These are phyloP conservation scores for Puccinellia tenuiflora DNA, from an alignment of 176 grass and related monocot species.

Conservation along the genomic window DNA sequence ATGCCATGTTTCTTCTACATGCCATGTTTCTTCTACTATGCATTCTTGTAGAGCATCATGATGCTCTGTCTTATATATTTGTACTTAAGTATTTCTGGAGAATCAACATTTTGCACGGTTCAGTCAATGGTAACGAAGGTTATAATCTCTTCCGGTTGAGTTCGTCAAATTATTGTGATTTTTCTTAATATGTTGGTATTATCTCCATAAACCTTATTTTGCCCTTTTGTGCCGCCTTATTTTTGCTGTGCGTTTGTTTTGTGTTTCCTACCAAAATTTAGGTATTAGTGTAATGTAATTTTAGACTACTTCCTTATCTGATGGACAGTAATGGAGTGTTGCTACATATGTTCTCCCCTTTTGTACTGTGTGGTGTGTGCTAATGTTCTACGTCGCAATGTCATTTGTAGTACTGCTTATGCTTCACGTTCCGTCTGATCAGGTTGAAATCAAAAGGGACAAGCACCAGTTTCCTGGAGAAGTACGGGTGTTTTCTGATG, in stretches of 20 bases:
- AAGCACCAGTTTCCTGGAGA: constrained; percentile 53
- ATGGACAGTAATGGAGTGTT: background rate
- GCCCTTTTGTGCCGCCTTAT: background rate
- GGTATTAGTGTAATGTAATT: constrained; percentile 7
- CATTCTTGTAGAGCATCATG: background rate
- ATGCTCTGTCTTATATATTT: constrained; percentile 1
- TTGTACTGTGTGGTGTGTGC: background rate
- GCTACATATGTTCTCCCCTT: background rate
- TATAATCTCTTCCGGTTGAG: constrained; percentile 1
- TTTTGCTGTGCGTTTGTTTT: background rate
- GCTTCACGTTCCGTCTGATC: constrained; percentile 15
- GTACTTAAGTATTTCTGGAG: background rate
- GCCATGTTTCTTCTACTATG: background rate
- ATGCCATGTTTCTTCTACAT: background rate
- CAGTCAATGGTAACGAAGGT: background rate
- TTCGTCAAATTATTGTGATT: constrained; percentile 5
- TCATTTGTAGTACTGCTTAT: background rate
- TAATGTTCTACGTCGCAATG: background rate
- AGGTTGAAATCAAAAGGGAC: constrained; percentile 97
- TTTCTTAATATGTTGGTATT: background rate
- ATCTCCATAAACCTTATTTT: background rate
- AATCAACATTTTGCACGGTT: background rate
- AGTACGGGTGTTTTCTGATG: constrained; percentile 86
- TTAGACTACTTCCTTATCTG: background rate
- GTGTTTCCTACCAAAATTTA: background rate